Conservation (phyloP, 352 stramenopile genomes). For the Phytophthora fragariaefolia region DNA sequence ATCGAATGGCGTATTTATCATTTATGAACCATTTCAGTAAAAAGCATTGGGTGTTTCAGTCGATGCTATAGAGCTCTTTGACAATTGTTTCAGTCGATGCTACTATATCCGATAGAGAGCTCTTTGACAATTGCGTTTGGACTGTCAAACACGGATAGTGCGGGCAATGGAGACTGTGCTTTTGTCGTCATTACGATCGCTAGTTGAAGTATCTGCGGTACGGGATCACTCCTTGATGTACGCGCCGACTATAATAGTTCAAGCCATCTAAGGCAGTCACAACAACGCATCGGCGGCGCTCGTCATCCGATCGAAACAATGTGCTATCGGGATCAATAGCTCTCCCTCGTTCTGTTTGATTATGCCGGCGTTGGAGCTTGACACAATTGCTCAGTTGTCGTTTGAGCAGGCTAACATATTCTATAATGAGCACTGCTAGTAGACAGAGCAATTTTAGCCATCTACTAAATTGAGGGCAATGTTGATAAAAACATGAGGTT, state of each 20-base stretch:
- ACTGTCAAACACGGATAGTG: neutral
- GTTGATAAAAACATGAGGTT: conserved; percentile 8
- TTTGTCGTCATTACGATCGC: neutral
- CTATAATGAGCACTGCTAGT: too few relatives aligned
- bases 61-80: neutral
- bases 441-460: neutral
- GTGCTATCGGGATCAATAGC: neutral
- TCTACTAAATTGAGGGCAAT: too few relatives aligned
- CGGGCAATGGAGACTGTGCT: neutral
- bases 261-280: neutral
- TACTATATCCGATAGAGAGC: too few relatives aligned
- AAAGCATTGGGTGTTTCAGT: conserved; percentile 7
- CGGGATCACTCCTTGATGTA: neutral
- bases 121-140: neutral
- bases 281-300: too few relatives aligned
- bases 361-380: neutral
- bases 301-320: neutral
- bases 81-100: too few relatives aligned
- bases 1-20: conserved; percentile 40
- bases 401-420: neutral
- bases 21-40: conserved; percentile 34
- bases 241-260: neutral
- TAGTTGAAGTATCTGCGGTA: neutral
- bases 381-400: neutral
- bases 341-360: neutral